phyloP scores from a whole-genome alignment of 768 basidiomycete genomes.

The Albatrellus ellisii region DNA sequence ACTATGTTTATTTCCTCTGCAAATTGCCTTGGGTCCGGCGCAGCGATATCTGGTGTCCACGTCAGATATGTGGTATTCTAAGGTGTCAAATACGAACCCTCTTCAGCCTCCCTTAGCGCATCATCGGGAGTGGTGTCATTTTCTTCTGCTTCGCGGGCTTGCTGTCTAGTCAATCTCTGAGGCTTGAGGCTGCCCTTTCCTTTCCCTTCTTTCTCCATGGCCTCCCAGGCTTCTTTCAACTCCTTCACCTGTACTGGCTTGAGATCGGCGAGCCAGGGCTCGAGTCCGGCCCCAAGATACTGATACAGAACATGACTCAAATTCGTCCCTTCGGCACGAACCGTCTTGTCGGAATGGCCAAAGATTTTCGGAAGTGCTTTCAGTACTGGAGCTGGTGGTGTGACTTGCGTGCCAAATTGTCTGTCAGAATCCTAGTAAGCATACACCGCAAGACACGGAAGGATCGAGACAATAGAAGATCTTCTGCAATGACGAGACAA shows the following conservation, averaged over 20 bases:
- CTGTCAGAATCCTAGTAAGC: constrained; percentile 26
- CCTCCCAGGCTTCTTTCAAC: constrained; percentile 80
- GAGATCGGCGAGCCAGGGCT: constrained; percentile 75
- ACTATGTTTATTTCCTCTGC: constrained; percentile 75
- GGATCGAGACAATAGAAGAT: not conserved
- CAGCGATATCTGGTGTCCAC: constrained; percentile 28
- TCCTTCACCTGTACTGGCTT: constrained; percentile 98
- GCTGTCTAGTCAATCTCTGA: constrained; percentile 62
- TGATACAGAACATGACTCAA: constrained; percentile 73
- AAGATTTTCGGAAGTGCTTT: constrained; percentile 90
- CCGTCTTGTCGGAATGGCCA: constrained; percentile 87
- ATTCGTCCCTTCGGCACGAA: constrained; percentile 80
- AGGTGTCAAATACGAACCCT: constrained; percentile 19
- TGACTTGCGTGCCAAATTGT: constrained; percentile 63
- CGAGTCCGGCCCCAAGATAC: constrained; percentile 68
- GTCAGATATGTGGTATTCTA: constrained; percentile 31
- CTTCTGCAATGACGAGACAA: too few species aligned
- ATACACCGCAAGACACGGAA: not conserved
- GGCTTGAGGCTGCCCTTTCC: constrained; percentile 76
- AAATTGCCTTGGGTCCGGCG: constrained; percentile 66
- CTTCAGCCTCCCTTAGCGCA: constrained; percentile 22
- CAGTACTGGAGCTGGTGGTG: constrained; percentile 67
- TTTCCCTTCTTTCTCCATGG: constrained; percentile 70
- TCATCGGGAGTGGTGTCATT: too few species aligned
- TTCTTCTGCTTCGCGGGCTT: constrained; percentile 57